These are phyloP conservation scores for Debaryomyces tyrocola DNA, from an alignment of 805 yeast genomes.

Conservation along the genomic window DNA sequence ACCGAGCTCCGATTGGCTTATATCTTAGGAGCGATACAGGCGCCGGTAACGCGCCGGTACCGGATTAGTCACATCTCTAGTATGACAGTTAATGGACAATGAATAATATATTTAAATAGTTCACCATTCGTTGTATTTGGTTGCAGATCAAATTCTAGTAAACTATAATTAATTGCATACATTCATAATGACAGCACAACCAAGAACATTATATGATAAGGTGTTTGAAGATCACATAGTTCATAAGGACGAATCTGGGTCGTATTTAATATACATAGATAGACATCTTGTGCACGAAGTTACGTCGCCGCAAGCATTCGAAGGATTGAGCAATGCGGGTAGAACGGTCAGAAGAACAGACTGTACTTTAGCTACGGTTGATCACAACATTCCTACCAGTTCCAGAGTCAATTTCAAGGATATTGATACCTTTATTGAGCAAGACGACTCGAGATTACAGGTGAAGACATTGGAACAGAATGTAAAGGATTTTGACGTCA, in stretches of 20 bases:
- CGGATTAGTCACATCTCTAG: not conserved
- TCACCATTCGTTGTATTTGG: not conserved
- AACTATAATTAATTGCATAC: not conserved
- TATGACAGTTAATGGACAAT: not conserved
- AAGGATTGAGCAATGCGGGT: slow-evolving; percentile 85
- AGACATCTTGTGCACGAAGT: slow-evolving; percentile 98
- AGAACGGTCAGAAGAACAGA: slow-evolving; percentile 88
- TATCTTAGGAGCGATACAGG: slow-evolving; percentile 14
- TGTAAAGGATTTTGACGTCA: slow-evolving; percentile 84
- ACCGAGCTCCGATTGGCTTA: slow-evolving; percentile 2
- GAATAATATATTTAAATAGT: not conserved
- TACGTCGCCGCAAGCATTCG: slow-evolving; percentile 98
- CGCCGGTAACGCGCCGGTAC: slow-evolving; percentile 2
- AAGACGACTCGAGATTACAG: slow-evolving; percentile 89
- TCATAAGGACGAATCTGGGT: slow-evolving; percentile 83
- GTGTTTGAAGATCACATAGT: slow-evolving; percentile 94
- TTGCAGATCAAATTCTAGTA: not conserved
- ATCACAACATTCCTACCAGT: slow-evolving; percentile 95
- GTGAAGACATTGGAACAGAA: slow-evolving; percentile 90
- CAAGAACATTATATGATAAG: slow-evolving; percentile 89
- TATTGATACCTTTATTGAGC: slow-evolving; percentile 78
- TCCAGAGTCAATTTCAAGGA: slow-evolving; percentile 77
- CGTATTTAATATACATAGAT: slow-evolving; percentile 86
- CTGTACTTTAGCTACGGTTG: slow-evolving; percentile 93
- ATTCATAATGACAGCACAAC: slow-evolving; percentile 25